Evolutionary conservation across 2,329 filamentous ascomycete genomes (phyloP).

Genomic region (Pyrenophora seminiperda): DNA sequence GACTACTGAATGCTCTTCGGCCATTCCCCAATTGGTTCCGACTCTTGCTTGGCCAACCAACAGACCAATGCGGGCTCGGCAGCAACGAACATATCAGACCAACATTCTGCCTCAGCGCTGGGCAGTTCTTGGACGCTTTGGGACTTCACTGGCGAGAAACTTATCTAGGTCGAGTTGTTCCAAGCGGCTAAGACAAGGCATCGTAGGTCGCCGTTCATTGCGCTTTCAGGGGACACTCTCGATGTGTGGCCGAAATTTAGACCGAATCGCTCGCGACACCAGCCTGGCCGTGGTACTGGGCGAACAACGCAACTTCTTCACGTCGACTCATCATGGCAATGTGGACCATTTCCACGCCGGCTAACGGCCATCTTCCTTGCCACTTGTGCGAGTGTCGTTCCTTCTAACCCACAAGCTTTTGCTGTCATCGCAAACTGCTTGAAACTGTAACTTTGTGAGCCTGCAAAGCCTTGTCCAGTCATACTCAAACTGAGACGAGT

Average conservation of each 20-base stretch:
- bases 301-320: no score
- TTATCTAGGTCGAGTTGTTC: no score
- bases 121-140: slow-evolving; percentile 7
- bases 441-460: no score
- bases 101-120: slow-evolving; percentile 2
- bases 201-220: no score
- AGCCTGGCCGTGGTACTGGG: not conserved
- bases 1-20: slow-evolving; percentile 3
- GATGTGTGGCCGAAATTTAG: not conserved
- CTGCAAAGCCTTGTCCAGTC: no score
- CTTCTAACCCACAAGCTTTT: no score
- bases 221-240: no score
- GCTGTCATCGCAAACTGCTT: no score
- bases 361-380: slow-evolving; percentile 9
- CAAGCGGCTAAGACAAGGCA: no score
- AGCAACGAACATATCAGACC: slow-evolving; percentile 17
- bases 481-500: no score
- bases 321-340: not conserved
- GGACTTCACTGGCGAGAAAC: no score
- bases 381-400: not conserved
- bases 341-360: not conserved
- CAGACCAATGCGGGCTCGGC: slow-evolving; percentile 20
- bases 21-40: slow-evolving; percentile 3
- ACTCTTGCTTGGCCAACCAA: slow-evolving; percentile 24
- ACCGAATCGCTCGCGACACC: not conserved